A percentile compares a stretch with the other conserved stretches of the same genome.
These are phyloP conservation scores for Hysterium pulicare DNA, from an alignment of 2,329 filamentous ascomycete genomes.

Conservation along the genomic window DNA sequence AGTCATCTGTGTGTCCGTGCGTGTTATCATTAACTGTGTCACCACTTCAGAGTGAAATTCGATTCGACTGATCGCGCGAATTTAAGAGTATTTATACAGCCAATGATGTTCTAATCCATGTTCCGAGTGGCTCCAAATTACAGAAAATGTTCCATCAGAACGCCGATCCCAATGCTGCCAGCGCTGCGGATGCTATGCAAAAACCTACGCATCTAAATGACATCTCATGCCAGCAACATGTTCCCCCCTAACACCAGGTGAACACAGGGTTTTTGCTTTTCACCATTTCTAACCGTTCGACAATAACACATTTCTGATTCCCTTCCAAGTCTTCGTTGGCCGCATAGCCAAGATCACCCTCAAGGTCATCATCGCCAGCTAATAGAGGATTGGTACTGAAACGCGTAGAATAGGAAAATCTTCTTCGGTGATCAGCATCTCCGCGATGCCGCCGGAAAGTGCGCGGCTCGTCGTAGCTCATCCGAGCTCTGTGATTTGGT, in stretches of 20 bases:
- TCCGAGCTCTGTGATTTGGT: constrained; percentile 31
- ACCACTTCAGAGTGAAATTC: too few relatives aligned
- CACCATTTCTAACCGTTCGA: constrained; percentile 91
- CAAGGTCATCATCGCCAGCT: constrained; percentile 70
- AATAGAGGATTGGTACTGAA: constrained; percentile 39
- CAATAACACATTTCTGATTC: constrained; percentile 88
- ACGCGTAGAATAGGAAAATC: constrained; percentile 41
- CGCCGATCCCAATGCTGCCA: too few relatives aligned
- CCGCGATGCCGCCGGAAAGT: constrained; percentile 12
- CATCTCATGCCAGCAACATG: too few relatives aligned
- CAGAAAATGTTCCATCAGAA: too few relatives aligned
- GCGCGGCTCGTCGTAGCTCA: constrained; percentile 42
- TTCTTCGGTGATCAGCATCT: constrained; percentile 32
- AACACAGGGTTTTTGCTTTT: constrained; percentile 96
- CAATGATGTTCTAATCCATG: too few relatives aligned
- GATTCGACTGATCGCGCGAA: too few relatives aligned
- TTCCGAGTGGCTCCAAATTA: too few relatives aligned
- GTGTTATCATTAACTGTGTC: too few relatives aligned
- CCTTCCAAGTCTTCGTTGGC: constrained; percentile 93
- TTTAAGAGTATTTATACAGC: too few relatives aligned
- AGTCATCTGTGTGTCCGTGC: too few relatives aligned
- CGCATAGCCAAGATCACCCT: constrained; percentile 91
- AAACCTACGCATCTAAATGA: too few relatives aligned
- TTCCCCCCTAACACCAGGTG: constrained; percentile 96
- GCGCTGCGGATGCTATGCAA: too few relatives aligned